phyloP scores from a whole-genome alignment of 371 early-diverging fungal species.

The Rhizomucor pusillus region DNA sequence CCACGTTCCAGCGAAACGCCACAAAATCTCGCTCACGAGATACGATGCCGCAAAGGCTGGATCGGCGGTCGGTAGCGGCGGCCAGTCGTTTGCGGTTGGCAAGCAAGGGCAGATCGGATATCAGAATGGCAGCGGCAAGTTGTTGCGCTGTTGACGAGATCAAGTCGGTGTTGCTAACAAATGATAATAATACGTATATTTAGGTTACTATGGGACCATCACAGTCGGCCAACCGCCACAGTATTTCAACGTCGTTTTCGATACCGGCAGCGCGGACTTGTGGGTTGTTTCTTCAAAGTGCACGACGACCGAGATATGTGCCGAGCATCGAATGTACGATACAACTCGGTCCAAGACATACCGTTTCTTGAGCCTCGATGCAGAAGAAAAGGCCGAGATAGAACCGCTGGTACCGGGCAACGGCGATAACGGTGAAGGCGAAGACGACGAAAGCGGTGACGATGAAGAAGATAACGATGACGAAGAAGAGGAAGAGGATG shows the following conservation, averaged over 20 bases:
- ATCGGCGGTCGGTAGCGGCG: not conserved
- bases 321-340: slow-evolving; percentile 19
- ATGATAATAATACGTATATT: not conserved
- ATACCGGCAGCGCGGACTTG: slow-evolving; percentile 74
- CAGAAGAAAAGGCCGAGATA: not conserved
- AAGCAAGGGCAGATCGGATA: slow-evolving; percentile 39
- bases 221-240: slow-evolving; percentile 70
- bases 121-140: slow-evolving; percentile 41
- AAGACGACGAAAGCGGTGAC: not conserved
- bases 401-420: too few relatives aligned
- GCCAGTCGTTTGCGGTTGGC: not conserved
- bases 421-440: slow-evolving; percentile 2
- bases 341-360: slow-evolving; percentile 12
- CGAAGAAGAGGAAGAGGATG: slow-evolving; percentile 6
- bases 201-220: slow-evolving; percentile 64
- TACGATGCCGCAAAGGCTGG: not conserved
- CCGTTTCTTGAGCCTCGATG: not conserved
- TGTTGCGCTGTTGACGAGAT: not conserved
- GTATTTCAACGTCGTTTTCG: slow-evolving; percentile 65
- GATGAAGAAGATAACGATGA: slow-evolving; percentile 4
- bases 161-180: not conserved
- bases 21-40: not conserved
- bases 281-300: slow-evolving; percentile 95
- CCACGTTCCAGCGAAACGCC: not conserved
- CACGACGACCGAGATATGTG: slow-evolving; percentile 61